Evolutionary conservation across 176 grass and related monocot genomes (phyloP).

Genomic region (Aegilops bicornis): DNA sequence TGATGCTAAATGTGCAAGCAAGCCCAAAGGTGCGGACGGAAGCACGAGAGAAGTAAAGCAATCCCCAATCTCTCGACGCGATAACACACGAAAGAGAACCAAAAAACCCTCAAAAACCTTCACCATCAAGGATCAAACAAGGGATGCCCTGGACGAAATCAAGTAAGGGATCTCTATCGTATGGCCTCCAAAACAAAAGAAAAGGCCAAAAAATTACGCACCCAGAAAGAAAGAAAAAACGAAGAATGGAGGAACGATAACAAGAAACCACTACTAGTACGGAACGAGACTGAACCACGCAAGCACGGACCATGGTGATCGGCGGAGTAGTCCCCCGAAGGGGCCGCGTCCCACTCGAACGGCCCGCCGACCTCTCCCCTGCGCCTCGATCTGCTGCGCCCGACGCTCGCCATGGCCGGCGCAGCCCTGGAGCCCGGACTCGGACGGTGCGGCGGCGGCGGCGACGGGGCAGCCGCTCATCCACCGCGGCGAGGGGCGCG

Average conservation of each 20-base stretch:
- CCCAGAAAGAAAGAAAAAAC: not conserved
- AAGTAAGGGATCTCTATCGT: conserved; percentile 16
- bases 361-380: conserved; percentile 33
- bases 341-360: conserved; percentile 18
- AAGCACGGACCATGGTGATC: conserved; percentile 36
- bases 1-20: conserved; percentile 24
- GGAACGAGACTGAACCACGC: not conserved
- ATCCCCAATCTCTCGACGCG: not conserved
- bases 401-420: conserved; percentile 33
- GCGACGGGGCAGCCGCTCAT: conserved; percentile 22
- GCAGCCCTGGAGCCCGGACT: not conserved
- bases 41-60: not conserved
- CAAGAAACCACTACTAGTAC: not conserved
- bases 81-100: not conserved
- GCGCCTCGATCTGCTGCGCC: conserved; percentile 47
- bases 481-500: not conserved
- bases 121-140: conserved; percentile 7
- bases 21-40: conserved; percentile 18
- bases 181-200: not conserved
- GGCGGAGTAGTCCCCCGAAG: not conserved
- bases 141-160: not conserved
- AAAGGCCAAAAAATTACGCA: not conserved
- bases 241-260: not conserved
- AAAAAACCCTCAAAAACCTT: conserved; percentile 21
- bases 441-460: not conserved